phyloP scores from a whole-genome alignment of 1,284 basidiomycete genomes.

The Sutorius eximius region DNA sequence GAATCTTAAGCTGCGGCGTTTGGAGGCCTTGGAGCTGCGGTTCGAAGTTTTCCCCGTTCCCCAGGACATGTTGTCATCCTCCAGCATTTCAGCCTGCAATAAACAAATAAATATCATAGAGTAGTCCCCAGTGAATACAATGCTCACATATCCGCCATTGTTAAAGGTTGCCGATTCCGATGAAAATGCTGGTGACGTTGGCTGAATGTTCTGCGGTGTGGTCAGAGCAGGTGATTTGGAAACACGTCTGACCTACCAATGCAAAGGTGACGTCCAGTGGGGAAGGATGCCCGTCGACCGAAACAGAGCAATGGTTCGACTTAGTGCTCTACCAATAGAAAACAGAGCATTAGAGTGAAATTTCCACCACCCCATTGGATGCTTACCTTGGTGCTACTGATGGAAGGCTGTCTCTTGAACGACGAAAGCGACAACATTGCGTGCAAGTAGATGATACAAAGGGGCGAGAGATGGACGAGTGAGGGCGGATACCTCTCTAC shows the following conservation, averaged over 20 bases:
- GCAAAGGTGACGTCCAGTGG: constrained; percentile 21
- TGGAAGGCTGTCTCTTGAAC: constrained; percentile 24
- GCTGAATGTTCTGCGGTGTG: constrained; percentile 8
- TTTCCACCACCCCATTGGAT: background rate
- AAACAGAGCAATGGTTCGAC: constrained; percentile 17
- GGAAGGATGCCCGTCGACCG: constrained; percentile 13
- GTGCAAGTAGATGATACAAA: background rate
- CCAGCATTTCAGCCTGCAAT: constrained; percentile 29
- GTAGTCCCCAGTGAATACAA: background rate
- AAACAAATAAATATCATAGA: background rate
- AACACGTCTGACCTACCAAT: constrained; percentile 17
- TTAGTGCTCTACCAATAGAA: constrained; percentile 15
- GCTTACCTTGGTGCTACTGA: constrained; percentile 20
- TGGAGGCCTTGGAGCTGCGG: constrained; percentile 5
- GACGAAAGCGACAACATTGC: constrained; percentile 22
- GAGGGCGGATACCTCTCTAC: background rate
- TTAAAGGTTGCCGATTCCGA: background rate
- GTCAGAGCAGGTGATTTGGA: background rate
- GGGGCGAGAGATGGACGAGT: background rate
- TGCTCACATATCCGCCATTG: constrained; percentile 20
- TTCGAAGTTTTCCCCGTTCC: constrained; percentile 1
- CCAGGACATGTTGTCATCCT: constrained; percentile 34
- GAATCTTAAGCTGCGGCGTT: constrained; percentile 7
- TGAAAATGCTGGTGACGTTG: constrained; percentile 14
- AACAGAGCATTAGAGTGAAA: background rate